Evolutionary conservation across 148 eudicot genomes (phyloP), one percentile per base, ranked within the genome.

Genomic region (Arbutus unedo): DNA sequence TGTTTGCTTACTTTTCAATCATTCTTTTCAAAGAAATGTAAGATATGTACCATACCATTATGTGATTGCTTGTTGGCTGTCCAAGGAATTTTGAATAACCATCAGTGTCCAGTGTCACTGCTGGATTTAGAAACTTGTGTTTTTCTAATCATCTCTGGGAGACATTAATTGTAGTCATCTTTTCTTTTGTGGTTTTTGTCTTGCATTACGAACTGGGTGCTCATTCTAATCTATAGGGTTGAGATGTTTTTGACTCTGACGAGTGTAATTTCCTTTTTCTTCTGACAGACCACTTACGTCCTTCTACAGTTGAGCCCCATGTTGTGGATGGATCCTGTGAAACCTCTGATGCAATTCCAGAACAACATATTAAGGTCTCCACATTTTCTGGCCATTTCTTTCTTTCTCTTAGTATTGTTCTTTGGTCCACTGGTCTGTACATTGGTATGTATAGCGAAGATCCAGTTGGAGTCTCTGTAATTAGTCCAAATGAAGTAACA

Each of bases 341-440:
- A 80, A 71, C 81, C 56, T 74, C 81, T 74, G 88, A 87, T 78
- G 56, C n/a, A 49, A 15, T 41, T 68, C 82, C 81, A 3, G 88
- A 83, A 79, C 81, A 83, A 78, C 81, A 84, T 80, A 79, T 25
- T 45, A 49, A 87, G 94, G 93, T 90, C 23, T 79, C 64, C 5
- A 49, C 51, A 51, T 78, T 53, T 77, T 68, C 53, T 70, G 47
- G 19, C 78, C 54, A 38, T 51, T 67, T 44, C 45, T 67, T 77
- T 53, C 18, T 25, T 38, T 13, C 44, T 43, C 59, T 44, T 45
- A 45, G 43, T 21, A 21, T 18, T n/a, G 18, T 77, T 53, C 43
- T 1, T 76, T 54, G 49, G 18, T 64, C 41, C 70, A 64, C 14
- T 64, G 14, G 70, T 64, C 23, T 64, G 41, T 66, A 11, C 71